These are phyloP conservation scores for Solidago caesia DNA, from an alignment of 129 eudicot genomes.

Conservation along the genomic window DNA sequence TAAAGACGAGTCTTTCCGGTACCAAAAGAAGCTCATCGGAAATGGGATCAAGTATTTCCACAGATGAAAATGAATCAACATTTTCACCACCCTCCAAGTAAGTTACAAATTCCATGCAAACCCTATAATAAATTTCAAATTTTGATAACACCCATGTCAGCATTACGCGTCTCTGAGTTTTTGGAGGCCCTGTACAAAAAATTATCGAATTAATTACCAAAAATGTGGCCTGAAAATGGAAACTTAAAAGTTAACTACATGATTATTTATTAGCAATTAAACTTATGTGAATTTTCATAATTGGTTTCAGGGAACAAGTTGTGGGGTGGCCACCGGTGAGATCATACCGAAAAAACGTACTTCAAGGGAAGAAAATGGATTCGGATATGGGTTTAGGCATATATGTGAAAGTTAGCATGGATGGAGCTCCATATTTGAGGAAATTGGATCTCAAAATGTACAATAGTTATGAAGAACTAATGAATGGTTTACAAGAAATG, in stretches of 20 bases:
- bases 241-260: too few relatives aligned
- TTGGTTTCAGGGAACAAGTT: slow-evolving; percentile 64
- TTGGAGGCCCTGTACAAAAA: too few relatives aligned
- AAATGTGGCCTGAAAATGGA: not conserved
- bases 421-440: slow-evolving; percentile 89
- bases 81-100: slow-evolving; percentile 63
- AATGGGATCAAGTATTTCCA: slow-evolving; percentile 36
- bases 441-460: slow-evolving; percentile 74
- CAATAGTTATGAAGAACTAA: slow-evolving; percentile 60
- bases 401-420: slow-evolving; percentile 92
- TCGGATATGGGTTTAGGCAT: slow-evolving; percentile 37
- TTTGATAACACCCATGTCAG: slow-evolving; percentile 10
- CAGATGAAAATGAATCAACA: slow-evolving; percentile 41
- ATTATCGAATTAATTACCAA: not conserved
- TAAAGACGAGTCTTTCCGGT: slow-evolving; percentile 24
- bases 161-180: too few relatives aligned
- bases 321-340: slow-evolving; percentile 97
- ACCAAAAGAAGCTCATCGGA: slow-evolving; percentile 63
- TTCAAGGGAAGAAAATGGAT: slow-evolving; percentile 48
- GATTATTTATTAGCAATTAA: not conserved
- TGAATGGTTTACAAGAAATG: slow-evolving; percentile 64
- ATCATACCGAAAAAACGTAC: slow-evolving; percentile 66
- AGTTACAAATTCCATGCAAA: slow-evolving; percentile 32
- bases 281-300: not conserved
- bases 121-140: not conserved